Conservation (phyloP, 768 basidiomycete species). For the Podaxis carcinomalis region DNA sequence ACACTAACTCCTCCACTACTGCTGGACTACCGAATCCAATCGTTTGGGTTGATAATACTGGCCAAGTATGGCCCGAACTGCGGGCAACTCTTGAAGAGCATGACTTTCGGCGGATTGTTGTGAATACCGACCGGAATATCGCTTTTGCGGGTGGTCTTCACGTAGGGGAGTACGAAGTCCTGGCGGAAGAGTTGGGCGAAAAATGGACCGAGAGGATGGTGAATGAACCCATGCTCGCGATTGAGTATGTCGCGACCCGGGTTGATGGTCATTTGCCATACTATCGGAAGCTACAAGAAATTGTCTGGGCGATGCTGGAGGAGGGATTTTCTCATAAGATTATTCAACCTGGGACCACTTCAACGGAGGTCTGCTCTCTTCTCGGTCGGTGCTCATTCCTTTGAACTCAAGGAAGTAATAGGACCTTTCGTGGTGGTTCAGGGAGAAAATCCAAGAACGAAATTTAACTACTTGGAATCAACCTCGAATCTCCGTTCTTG, state of each 20-base stretch:
- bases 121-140: slow-evolving; percentile 43
- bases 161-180: slow-evolving; percentile 38
- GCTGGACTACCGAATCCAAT: slow-evolving; percentile 36
- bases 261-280: slow-evolving; percentile 37
- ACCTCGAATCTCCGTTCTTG: slow-evolving; percentile 43
- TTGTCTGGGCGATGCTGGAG: slow-evolving; percentile 46
- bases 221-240: slow-evolving; percentile 40
- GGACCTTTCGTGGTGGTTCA: slow-evolving; percentile 54
- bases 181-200: slow-evolving; percentile 33
- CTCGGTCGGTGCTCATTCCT: neutral
- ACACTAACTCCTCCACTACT: slow-evolving; percentile 35
- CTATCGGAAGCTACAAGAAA: slow-evolving; percentile 45
- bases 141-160: slow-evolving; percentile 48
- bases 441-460: slow-evolving; percentile 42
- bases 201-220: slow-evolving; percentile 37
- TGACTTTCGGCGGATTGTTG: slow-evolving; percentile 36
- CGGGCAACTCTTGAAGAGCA: slow-evolving; percentile 29
- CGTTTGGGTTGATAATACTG: slow-evolving; percentile 47
- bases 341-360: slow-evolving; percentile 39
- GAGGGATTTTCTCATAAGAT: slow-evolving; percentile 45
- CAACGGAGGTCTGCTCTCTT: slow-evolving; percentile 30
- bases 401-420: slow-evolving; percentile 13
- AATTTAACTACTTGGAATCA: slow-evolving; percentile 51
- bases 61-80: slow-evolving; percentile 42
- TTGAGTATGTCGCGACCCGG: slow-evolving; percentile 44